Base-by-base conservation (phyloP, 345 rosid genomes). In the Laguncularia racemosa region DNA sequence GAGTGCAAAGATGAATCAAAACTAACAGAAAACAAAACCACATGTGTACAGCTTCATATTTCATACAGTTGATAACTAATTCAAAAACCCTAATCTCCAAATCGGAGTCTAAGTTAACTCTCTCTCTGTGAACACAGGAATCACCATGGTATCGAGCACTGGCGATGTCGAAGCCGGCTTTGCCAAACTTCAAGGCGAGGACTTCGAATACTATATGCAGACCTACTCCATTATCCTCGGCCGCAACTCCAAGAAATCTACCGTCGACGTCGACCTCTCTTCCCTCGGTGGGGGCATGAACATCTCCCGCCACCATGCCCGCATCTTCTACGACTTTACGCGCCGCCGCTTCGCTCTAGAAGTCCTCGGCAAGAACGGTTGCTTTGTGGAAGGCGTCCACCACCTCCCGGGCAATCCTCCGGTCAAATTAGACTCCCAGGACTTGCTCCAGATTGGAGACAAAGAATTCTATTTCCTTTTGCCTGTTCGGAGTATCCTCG, bases 251-350 rank as follows among this genome's bases (percentile, higher is more conserved):
- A 89, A 92, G 79, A 92, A 92, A 69, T 89, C 98, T 20, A 84
- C 83, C 50, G 95, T 92, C 59, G 97, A 92, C 63, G 98, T 92
- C 56, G 98, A 92, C 70, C 87, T 92, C 16, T 75, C 96, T 13
- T 84, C 93, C 69, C 91, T 92, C 16, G 98, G 97, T 53, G 97
- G 98, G 15, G 98, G 95, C 38, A 92, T 92, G 97, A 92, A 89
- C 81, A 92, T 92, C 58, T 92, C 95, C 15, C 93, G 97, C 53
- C 81, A 89, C 68, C 95, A 92, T 50, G 93, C 98, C 15, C 89
- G 98, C 73, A 84, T 92, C 56, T 89, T 86, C 67, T 89, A 89
- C 73, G 95, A 92, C 66, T 92, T 92, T 78, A 70, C 98, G n/a
- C 86, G 97, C 58, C 97, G 97, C 19, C 97, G 95, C 16, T 92